Conservation (phyloP, 192 early-diverging fungal genomes). For the Coemansia sp. region DNA sequence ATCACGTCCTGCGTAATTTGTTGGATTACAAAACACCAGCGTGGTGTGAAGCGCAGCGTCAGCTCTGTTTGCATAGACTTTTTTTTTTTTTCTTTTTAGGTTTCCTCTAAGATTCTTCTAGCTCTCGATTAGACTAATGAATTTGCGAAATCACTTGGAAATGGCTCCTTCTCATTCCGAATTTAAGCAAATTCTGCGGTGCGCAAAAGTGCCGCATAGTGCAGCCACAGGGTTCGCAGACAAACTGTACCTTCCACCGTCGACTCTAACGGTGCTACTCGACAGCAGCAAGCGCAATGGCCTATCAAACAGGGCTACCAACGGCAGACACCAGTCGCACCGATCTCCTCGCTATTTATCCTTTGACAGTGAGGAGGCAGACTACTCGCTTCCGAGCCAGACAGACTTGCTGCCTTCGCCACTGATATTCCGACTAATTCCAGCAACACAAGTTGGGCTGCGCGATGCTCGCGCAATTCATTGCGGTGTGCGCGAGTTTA, state of each 20-base stretch:
- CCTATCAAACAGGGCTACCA: not conserved
- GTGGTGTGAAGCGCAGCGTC: too few species aligned
- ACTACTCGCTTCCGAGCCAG: not conserved
- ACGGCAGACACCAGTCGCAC: not conserved
- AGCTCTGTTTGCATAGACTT: too few species aligned
- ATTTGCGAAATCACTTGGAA: not conserved
- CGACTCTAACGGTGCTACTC: constrained; percentile 21
- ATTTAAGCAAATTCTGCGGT: constrained; percentile 21
- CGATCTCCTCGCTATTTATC: not conserved
- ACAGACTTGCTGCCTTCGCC: constrained; percentile 28
- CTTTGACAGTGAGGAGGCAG: not conserved
- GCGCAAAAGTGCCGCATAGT: not conserved
- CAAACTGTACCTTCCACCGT: constrained; percentile 37
- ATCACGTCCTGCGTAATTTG: not conserved
- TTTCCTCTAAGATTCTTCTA: too few species aligned
- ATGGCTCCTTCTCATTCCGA: not conserved
- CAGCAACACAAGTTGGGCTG: not conserved
- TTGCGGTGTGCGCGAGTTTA: constrained; percentile 76
- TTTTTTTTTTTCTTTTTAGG: too few species aligned
- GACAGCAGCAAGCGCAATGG: constrained; percentile 8
- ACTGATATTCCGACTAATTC: constrained; percentile 27
- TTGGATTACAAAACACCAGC: too few species aligned
- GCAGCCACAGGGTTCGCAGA: constrained; percentile 14
- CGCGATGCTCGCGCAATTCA: not conserved
- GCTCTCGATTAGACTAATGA: not conserved